Conservation (phyloP, 148 eudicot species). For the Gaultheria prostrata region DNA sequence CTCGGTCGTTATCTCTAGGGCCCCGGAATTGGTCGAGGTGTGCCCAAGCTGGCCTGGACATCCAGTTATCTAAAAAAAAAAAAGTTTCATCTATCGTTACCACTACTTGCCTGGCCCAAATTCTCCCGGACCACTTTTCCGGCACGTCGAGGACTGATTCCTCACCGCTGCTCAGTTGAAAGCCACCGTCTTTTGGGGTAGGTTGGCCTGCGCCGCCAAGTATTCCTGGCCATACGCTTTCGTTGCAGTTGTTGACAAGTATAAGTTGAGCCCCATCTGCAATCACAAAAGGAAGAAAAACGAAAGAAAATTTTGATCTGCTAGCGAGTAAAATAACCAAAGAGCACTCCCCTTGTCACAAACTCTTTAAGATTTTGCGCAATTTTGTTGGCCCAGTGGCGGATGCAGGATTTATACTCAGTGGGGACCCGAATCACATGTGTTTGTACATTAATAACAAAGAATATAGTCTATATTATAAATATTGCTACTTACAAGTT, state of each 20-base stretch:
- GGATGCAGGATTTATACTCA: too few relatives aligned
- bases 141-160: conserved; percentile 67
- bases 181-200: conserved; percentile 71
- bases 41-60: too few relatives aligned
- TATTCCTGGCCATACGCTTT: conserved; percentile 76
- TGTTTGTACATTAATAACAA: too few relatives aligned
- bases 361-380: too few relatives aligned
- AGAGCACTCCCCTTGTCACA: neutral
- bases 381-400: too few relatives aligned
- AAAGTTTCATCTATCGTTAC: neutral
- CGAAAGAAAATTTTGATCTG: neutral
- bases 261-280: conserved; percentile 77
- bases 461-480: too few relatives aligned
- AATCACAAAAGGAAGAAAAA: neutral
- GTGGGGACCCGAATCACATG: too few relatives aligned
- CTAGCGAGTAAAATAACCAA: neutral
- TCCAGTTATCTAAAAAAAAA: too few relatives aligned
- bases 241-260: conserved; percentile 82
- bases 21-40: too few relatives aligned
- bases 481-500: too few relatives aligned
- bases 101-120: conserved; percentile 58
- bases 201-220: conserved; percentile 72
- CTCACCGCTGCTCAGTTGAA: conserved; percentile 58
- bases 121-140: conserved; percentile 84
- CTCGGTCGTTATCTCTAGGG: too few relatives aligned